These are phyloP conservation scores for Fusarium poae DNA, from an alignment of 2,329 filamentous ascomycete species.

Conservation along the genomic window DNA sequence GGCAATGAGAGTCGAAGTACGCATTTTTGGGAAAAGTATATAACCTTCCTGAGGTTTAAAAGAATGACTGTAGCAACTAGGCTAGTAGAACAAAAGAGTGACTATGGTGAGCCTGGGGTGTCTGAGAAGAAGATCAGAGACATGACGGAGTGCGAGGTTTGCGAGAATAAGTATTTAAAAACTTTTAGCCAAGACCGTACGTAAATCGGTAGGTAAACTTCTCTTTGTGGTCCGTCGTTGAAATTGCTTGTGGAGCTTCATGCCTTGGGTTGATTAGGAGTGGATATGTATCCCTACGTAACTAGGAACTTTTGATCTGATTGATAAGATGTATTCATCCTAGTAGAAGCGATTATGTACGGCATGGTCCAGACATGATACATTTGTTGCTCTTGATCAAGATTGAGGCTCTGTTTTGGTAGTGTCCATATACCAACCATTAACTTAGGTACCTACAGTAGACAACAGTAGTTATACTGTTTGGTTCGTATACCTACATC, in stretches of 20 bases:
- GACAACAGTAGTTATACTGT: background rate
- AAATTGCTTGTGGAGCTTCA: constrained; percentile 30
- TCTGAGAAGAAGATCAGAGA: background rate
- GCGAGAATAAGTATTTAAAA: background rate
- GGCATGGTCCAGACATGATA: background rate
- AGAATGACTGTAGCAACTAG: constrained; percentile 16
- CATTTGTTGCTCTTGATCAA: background rate
- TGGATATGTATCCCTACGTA: constrained; percentile 15
- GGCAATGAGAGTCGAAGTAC: constrained; percentile 26
- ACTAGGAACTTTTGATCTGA: constrained; percentile 20
- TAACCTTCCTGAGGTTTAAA: constrained; percentile 35
- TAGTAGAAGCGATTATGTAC: background rate
- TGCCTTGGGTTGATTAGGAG: constrained; percentile 36
- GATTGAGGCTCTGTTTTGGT: background rate
- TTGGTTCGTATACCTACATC: background rate
- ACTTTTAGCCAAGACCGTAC: no score
- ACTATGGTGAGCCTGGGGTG: background rate
- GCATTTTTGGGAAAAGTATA: constrained; percentile 27
- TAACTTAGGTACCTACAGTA: background rate
- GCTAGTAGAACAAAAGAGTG: constrained; percentile 12
- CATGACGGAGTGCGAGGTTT: background rate
- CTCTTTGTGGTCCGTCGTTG: constrained; percentile 8
- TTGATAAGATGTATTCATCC: constrained; percentile 42
- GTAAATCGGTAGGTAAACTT: background rate
- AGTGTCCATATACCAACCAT: background rate